These are phyloP conservation scores for Ilex aquifolium DNA, from an alignment of 257 asterid genomes.

Conservation along the genomic window DNA sequence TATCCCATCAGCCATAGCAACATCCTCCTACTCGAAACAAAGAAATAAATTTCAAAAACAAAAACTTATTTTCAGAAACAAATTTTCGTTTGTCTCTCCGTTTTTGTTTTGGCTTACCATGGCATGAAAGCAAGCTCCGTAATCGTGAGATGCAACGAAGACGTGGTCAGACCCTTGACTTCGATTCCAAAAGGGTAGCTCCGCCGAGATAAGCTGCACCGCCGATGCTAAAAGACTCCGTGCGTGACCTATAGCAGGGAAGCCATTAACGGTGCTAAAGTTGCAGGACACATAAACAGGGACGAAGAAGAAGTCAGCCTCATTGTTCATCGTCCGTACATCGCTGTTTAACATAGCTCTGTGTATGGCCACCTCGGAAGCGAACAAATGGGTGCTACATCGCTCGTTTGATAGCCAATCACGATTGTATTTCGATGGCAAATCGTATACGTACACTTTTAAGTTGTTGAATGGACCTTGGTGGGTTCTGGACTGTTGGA, in stretches of 20 bases:
- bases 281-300: conserved; percentile 89
- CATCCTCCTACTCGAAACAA: conserved; percentile 53
- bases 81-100: too few relatives aligned
- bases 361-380: conserved; percentile 89
- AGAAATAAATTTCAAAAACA: not conserved
- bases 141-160: conserved; percentile 93
- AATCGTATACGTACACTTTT: conserved; percentile 60
- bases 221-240: conserved; percentile 57
- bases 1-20: conserved; percentile 70
- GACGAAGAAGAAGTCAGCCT: conserved; percentile 86
- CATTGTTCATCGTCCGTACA: conserved; percentile 41
- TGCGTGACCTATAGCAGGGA: conserved; percentile 92
- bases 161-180: conserved; percentile 82
- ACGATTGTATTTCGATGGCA: conserved; percentile 58
- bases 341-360: conserved; percentile 42
- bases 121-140: conserved; percentile 92
- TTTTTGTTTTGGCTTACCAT: conserved; percentile 33
- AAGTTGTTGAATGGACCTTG: conserved; percentile 31
- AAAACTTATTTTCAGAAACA: not conserved
- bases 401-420: conserved; percentile 65
- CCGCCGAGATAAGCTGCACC: conserved; percentile 35
- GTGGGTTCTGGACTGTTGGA: not conserved
- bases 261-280: conserved; percentile 84
- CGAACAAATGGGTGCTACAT: conserved; percentile 71
- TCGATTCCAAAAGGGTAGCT: conserved; percentile 84